phyloP scores from a whole-genome alignment of 2,329 filamentous ascomycete species.

The Eurotiales sp. region DNA sequence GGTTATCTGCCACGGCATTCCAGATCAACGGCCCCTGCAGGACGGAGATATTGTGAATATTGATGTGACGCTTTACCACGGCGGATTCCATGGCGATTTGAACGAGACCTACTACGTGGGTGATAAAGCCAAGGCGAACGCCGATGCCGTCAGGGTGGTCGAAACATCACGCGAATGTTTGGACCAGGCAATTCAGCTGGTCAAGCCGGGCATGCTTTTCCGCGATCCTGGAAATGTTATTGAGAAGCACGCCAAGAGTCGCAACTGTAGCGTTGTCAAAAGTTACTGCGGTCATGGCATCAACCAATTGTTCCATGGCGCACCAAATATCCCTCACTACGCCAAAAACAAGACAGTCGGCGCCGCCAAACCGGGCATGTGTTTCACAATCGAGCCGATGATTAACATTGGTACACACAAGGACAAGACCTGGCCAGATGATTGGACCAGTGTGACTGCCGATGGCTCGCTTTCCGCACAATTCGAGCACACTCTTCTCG shows the following conservation, averaged over 20 bases:
- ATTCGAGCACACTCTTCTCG: constrained; percentile 85
- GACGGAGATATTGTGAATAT: constrained; percentile 98
- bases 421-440: constrained; percentile 96
- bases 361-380: constrained; percentile 92
- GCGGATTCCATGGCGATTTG: constrained; percentile 90
- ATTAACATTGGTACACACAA: constrained; percentile 86
- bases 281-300: constrained; percentile 97
- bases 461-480: constrained; percentile 90
- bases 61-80: constrained; percentile 90
- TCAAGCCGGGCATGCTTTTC: constrained; percentile 91
- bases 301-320: constrained; percentile 87
- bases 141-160: constrained; percentile 83
- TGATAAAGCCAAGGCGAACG: constrained; percentile 75
- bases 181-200: constrained; percentile 82
- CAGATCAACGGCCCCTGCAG: constrained; percentile 77
- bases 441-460: constrained; percentile 93
- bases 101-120: constrained; percentile 99
- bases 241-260: constrained; percentile 86
- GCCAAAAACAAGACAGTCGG: constrained; percentile 98
- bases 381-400: constrained; percentile 99
- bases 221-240: constrained; percentile 92
- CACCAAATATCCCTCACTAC: constrained; percentile 94
- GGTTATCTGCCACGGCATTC: constrained; percentile 97
- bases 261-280: constrained; percentile 84
- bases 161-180: constrained; percentile 87